These are phyloP conservation scores for Blastobotrys proliferans DNA, from an alignment of 1,139 yeast species.

Conservation along the genomic window DNA sequence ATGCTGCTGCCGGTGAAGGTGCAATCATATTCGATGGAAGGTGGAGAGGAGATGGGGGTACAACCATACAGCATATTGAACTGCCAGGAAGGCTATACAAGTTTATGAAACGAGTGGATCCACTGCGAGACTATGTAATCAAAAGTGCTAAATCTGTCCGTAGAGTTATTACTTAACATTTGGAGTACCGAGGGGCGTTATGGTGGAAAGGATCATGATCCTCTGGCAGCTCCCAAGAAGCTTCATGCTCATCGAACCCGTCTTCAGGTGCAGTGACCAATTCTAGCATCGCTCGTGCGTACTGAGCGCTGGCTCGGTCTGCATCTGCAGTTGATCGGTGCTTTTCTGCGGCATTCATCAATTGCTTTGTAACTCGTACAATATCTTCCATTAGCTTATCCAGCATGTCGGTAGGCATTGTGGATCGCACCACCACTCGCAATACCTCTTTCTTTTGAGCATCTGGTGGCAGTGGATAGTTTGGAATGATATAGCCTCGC, in stretches of 20 bases:
- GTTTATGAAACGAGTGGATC: conserved; percentile 8
- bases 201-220: neutral
- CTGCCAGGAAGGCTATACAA: conserved; percentile 6
- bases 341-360: conserved; percentile 43
- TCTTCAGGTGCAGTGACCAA: conserved; percentile 8
- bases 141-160: conserved; percentile 5
- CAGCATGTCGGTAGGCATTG: conserved; percentile 65
- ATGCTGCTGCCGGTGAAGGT: conserved; percentile 5
- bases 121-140: conserved; percentile 4
- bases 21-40: conserved; percentile 7
- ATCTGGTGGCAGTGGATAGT: conserved; percentile 74
- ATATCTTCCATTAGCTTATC: conserved; percentile 69
- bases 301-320: neutral
- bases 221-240: conserved; percentile 1
- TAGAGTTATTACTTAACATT: conserved; percentile 1
- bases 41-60: conserved; percentile 3
- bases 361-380: conserved; percentile 50
- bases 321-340: conserved; percentile 23
- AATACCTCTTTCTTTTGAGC: conserved; percentile 57
- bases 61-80: neutral
- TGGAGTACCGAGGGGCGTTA: conserved; percentile 4
- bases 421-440: conserved; percentile 78
- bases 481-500: conserved; percentile 86
- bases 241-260: conserved; percentile 5
- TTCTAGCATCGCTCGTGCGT: conserved; percentile 7